Evolutionary conservation across 305 asterid species (phyloP), one percentile per base, ranked within the genome.

Genomic region (Ajuga reptans): DNA sequence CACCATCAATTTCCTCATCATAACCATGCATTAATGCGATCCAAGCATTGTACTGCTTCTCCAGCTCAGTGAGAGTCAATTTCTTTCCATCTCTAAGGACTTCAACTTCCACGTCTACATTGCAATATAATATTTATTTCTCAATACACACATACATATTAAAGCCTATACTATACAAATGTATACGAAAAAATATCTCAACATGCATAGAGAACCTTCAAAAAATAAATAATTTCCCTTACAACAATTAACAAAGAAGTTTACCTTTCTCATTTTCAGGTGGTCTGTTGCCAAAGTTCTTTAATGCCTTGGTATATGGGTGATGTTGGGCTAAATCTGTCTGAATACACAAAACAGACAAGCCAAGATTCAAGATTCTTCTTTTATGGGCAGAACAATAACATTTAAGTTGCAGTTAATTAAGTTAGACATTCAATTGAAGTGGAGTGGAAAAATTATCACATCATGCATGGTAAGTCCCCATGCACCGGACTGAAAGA

Each of bases 241-340:
- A 54, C 6, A 45, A 65, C 4, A 43, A 62, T 10, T 8, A 21
- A 59, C 17, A 14, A 57, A 68, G 8, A 68, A 37, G 41, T 65
- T 56, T 36, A 86, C 95, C 90, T 55, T 69, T 71, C 42, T 78
- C 85, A 65, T 82, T 72, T 58, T 81, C 85, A 63, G 54, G 63
- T 42, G 55, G 46, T 75, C 63, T 78, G 74, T 77, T 73, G 58
- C 96, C 96, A 78, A 90, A 83, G 63, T 64, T 83, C 86, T 80
- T 86, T 57, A 90, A 67, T 15, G 89, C 90, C 63, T 77, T 67
- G 72, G 89, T 90, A 78, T 65, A 85, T 0, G 89, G 89, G 71
- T 85, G 88, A 43, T 80, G 84, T 39, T 84, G 86, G 3, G 92
- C 92, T 57, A 88, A 78, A 76, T 90, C 89, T 5, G 90, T 88